A percentile compares a stretch with the other conserved stretches of the same genome.
These are phyloP conservation scores for Vigna unguiculata DNA, from an alignment of 306 rosid species.

Conservation along the genomic window DNA sequence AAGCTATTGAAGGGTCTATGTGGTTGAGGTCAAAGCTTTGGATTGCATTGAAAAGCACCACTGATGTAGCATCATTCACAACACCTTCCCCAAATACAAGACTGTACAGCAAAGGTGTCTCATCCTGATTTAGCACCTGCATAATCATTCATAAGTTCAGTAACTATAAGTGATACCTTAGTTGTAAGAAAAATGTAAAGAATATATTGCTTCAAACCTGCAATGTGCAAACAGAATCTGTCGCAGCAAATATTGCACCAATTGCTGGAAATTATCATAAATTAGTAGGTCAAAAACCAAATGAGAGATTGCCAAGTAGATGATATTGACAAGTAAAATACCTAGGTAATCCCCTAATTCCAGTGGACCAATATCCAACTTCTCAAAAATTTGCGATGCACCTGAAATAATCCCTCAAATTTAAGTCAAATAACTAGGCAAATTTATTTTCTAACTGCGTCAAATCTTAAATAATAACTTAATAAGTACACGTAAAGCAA, in stretches of 20 bases:
- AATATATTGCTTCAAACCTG: slow-evolving; percentile 66
- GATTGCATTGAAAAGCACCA: slow-evolving; percentile 98
- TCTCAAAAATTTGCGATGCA: slow-evolving; percentile 65
- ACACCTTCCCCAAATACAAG: slow-evolving; percentile 99
- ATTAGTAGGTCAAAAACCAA: slow-evolving; percentile 31
- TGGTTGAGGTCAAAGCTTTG: slow-evolving; percentile 85
- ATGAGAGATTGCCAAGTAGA: slow-evolving; percentile 27
- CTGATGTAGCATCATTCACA: slow-evolving; percentile 98
- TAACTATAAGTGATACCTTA: slow-evolving; percentile 30
- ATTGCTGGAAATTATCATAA: slow-evolving; percentile 65
- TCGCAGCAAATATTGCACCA: slow-evolving; percentile 98
- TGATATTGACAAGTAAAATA: slow-evolving; percentile 44
- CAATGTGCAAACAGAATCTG: slow-evolving; percentile 99
- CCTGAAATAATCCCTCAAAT: slow-evolving; percentile 65
- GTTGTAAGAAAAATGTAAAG: slow-evolving; percentile 38
- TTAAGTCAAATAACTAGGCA: slow-evolving; percentile 31
- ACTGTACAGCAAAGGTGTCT: slow-evolving; percentile 98
- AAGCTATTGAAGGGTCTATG: slow-evolving; percentile 61
- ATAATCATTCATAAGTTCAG: slow-evolving; percentile 48
- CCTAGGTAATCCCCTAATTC: slow-evolving; percentile 85
- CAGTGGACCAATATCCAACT: slow-evolving; percentile 79
- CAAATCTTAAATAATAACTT: slow-evolving; percentile 27
- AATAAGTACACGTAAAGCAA: slow-evolving; percentile 36
- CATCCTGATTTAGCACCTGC: slow-evolving; percentile 97
- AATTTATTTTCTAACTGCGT: slow-evolving; percentile 1